A percentile compares a stretch with the other conserved stretches of the same genome.
phyloP scores from a whole-genome alignment of 495 filamentous ascomycete genomes.

The Tuber microsphaerosporum region DNA sequence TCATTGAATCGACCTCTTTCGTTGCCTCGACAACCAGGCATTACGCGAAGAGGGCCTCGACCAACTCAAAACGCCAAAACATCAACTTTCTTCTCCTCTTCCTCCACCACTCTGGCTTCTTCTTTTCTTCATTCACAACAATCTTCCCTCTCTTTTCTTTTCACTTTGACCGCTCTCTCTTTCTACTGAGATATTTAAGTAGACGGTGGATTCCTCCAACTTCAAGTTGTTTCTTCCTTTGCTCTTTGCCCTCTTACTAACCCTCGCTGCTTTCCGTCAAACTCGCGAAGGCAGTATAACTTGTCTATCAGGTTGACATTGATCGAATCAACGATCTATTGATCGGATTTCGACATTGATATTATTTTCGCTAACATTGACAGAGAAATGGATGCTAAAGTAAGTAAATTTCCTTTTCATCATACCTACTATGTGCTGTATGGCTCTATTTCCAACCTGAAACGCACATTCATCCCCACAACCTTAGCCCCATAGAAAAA shows the following conservation, averaged over 20 bases:
- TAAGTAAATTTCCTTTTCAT: constrained; percentile 32
- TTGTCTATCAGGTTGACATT: constrained; percentile 19
- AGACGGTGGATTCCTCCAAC: constrained; percentile 21
- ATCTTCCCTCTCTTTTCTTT: constrained; percentile 37
- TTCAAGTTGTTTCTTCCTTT: constrained; percentile 24
- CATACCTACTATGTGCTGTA: constrained; percentile 14
- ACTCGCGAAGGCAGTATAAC: constrained; percentile 38
- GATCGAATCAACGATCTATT: constrained; percentile 12
- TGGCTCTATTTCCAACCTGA: constrained; percentile 23
- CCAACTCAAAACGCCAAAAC: constrained; percentile 18
- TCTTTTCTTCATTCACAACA: constrained; percentile 34
- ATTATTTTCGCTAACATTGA: constrained; percentile 39
- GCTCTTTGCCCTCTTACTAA: constrained; percentile 7
- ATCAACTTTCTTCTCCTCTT: constrained; percentile 36
- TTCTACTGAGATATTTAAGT: constrained; percentile 21
- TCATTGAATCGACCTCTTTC: not conserved
- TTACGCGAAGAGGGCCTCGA: constrained; percentile 23
- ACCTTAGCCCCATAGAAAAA: constrained; percentile 9
- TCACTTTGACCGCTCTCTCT: constrained; percentile 24
- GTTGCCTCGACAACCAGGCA: constrained; percentile 30
- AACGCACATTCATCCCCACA: constrained; percentile 26
- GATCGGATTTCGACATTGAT: constrained; percentile 22
- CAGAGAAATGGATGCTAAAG: constrained; percentile 43
- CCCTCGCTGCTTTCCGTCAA: constrained; percentile 24
- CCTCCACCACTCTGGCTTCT: constrained; percentile 24